Evolutionary conservation across 257 asterid genomes (phyloP).

Genomic region (Penstemon barbatus): DNA sequence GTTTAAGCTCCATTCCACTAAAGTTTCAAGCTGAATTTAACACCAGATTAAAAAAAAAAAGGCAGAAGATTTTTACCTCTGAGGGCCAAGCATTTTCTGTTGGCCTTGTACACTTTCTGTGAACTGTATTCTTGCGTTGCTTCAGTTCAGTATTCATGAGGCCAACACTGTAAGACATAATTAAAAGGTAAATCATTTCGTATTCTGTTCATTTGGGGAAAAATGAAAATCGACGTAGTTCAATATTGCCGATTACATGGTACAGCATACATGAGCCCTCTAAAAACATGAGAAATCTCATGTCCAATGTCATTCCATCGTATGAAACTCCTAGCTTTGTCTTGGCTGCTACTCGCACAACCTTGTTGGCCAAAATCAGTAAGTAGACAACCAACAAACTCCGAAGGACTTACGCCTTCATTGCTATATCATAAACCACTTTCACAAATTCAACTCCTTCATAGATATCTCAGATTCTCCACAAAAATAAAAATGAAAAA

Average conservation of each 20-base stretch:
- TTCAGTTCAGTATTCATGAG: constrained; percentile 86
- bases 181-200: not conserved
- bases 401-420: constrained; percentile 77
- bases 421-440: constrained; percentile 33
- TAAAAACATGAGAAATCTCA: constrained; percentile 62
- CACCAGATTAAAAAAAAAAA: not conserved
- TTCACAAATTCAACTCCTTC: not conserved
- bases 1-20: not conserved
- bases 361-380: constrained; percentile 62
- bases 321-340: constrained; percentile 41
- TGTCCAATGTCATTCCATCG: constrained; percentile 75
- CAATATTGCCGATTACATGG: constrained; percentile 55
- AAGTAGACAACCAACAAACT: constrained; percentile 67
- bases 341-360: constrained; percentile 51
- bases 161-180: constrained; percentile 64
- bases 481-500: not conserved
- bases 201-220: constrained; percentile 5
- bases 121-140: constrained; percentile 63
- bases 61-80: constrained; percentile 51
- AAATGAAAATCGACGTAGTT: not conserved
- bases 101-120: constrained; percentile 57
- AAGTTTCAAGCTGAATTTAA: not conserved
- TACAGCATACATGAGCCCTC: constrained; percentile 68
- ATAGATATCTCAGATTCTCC: not conserved
- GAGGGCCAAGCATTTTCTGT: constrained; percentile 68